These are phyloP conservation scores for Zymoseptoria brevis DNA, from an alignment of 2,329 filamentous ascomycete genomes.

Conservation along the genomic window DNA sequence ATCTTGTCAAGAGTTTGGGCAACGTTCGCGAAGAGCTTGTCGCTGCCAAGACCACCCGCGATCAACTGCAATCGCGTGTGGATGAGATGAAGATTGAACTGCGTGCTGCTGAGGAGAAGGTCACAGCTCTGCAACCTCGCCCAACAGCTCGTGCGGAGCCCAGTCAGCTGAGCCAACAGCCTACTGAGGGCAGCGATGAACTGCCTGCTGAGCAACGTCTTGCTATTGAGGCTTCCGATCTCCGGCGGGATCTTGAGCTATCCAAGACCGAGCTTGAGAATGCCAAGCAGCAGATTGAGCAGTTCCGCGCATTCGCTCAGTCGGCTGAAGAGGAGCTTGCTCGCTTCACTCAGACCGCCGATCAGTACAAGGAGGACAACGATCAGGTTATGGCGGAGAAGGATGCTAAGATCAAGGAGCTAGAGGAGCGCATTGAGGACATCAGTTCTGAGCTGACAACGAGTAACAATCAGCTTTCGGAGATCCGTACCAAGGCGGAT, in stretches of 20 bases:
- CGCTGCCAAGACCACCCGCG: constrained; percentile 74
- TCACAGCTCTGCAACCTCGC: constrained; percentile 71
- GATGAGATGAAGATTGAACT: constrained; percentile 85
- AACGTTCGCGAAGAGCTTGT: constrained; percentile 80
- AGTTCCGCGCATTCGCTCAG: constrained; percentile 83
- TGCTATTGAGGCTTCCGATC: constrained; percentile 71
- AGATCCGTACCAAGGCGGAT: constrained; percentile 69
- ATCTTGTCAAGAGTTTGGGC: constrained; percentile 71
- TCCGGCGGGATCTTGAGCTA: constrained; percentile 80
- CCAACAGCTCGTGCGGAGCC: constrained; percentile 55
- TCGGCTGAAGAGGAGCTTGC: constrained; percentile 79
- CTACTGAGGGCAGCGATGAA: constrained; percentile 46
- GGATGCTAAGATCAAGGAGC: constrained; percentile 68
- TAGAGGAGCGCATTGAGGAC: constrained; percentile 76
- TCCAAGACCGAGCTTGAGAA: constrained; percentile 72
- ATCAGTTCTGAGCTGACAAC: constrained; percentile 72
- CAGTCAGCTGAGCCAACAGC: constrained; percentile 30
- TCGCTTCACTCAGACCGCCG: constrained; percentile 68
- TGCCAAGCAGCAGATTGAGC: constrained; percentile 71
- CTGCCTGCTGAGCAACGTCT: constrained; percentile 69
- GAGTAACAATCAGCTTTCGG: constrained; percentile 74
- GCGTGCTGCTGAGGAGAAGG: constrained; percentile 79
- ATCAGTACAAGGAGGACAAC: constrained; percentile 81
- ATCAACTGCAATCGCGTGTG: constrained; percentile 81
- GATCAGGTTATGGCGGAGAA: constrained; percentile 68